Evolutionary conservation across 1,139 yeast genomes (phyloP).

Genomic region (Yamadazyma buinensis): DNA sequence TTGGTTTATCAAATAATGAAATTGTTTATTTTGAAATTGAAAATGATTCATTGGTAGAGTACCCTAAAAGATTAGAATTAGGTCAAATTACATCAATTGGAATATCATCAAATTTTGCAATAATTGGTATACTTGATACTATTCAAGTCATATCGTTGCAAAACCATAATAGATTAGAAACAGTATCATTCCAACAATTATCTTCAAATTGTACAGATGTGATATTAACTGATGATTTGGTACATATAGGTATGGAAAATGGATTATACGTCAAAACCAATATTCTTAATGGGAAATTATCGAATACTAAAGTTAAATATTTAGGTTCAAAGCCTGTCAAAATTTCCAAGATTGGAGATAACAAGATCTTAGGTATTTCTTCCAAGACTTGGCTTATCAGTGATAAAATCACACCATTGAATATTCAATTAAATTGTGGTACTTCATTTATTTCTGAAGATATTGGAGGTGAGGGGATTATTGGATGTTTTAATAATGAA

Average conservation of each 20-base stretch:
- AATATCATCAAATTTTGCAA: constrained; percentile 48
- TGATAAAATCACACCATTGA: constrained; percentile 39
- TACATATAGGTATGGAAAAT: constrained; percentile 78
- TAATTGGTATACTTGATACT: constrained; percentile 73
- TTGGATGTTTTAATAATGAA: constrained; percentile 53
- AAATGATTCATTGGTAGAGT: constrained; percentile 66
- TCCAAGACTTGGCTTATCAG: constrained; percentile 36
- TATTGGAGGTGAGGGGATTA: constrained; percentile 56
- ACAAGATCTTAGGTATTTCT: constrained; percentile 37
- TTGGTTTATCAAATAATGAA: constrained; percentile 72
- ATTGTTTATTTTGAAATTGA: constrained; percentile 82
- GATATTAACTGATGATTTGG: constrained; percentile 28
- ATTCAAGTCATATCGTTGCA: constrained; percentile 67
- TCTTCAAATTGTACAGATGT: constrained; percentile 56
- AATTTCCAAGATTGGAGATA: constrained; percentile 31
- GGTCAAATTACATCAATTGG: constrained; percentile 48
- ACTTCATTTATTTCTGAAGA: constrained; percentile 63
- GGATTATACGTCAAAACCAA: constrained; percentile 71
- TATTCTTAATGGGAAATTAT: constrained; percentile 63
- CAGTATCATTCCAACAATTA: constrained; percentile 64
- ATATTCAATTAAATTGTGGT: constrained; percentile 30
- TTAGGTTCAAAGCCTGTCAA: constrained; percentile 65
- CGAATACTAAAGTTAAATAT: constrained; percentile 68
- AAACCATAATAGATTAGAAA: constrained; percentile 58
- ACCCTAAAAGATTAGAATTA: constrained; percentile 58